Evolutionary conservation across 2,329 filamentous ascomycete species (phyloP).

Genomic region (Emergomyces pasteurianus): DNA sequence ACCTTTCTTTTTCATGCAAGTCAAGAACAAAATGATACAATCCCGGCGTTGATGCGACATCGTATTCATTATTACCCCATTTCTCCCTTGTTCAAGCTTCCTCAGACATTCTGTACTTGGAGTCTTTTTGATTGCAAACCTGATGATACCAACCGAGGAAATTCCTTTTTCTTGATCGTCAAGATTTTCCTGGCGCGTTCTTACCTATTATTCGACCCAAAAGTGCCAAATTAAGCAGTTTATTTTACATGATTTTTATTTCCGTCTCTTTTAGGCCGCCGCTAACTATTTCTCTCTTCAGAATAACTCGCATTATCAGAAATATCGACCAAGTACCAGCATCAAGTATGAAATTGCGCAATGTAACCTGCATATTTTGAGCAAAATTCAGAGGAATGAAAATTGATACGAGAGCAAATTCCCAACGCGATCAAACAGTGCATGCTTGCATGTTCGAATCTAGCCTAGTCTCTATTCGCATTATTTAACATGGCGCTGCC

Average conservation of each 20-base stretch:
- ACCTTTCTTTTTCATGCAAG: neutral
- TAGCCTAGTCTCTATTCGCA: neutral
- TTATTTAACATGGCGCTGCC: too few relatives aligned
- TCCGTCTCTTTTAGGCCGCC: neutral
- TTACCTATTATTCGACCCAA: neutral
- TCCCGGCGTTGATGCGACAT: neutral
- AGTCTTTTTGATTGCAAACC: too few relatives aligned
- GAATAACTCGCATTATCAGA: neutral
- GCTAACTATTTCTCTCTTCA: neutral
- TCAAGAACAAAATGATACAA: neutral
- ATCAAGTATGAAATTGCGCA: neutral
- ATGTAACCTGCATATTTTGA: neutral
- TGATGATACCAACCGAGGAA: neutral
- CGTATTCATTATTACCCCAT: neutral
- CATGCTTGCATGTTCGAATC: neutral
- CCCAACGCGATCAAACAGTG: neutral
- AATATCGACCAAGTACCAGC: neutral
- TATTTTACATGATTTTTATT: neutral
- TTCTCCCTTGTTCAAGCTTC: neutral
- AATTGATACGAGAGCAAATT: neutral
- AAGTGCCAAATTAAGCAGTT: neutral
- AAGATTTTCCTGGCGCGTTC: neutral
- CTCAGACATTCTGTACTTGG: too few relatives aligned
- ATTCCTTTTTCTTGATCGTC: neutral
- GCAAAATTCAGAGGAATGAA: neutral